These are phyloP conservation scores for Sparassis latifolia DNA, from an alignment of 1,284 basidiomycete genomes.

Conservation along the genomic window DNA sequence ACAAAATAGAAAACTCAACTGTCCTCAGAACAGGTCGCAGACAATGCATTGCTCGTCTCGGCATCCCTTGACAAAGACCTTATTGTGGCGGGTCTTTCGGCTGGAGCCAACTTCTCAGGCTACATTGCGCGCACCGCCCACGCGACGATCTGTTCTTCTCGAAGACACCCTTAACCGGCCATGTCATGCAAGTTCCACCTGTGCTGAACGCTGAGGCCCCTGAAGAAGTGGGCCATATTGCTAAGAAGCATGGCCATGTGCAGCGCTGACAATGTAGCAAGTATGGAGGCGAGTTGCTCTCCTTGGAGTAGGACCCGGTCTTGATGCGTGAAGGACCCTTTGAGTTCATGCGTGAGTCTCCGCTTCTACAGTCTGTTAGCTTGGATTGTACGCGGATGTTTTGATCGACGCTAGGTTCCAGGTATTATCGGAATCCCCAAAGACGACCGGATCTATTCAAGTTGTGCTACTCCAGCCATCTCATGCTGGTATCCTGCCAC, in stretches of 20 bases:
- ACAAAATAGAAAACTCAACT: too few species aligned
- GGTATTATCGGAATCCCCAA: too few species aligned
- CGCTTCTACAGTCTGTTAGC: too few species aligned
- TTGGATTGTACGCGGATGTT: too few species aligned
- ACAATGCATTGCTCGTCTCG: slow-evolving; percentile 5
- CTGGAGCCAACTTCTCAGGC: slow-evolving; percentile 16
- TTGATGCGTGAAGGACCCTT: too few species aligned
- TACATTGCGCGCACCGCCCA: slow-evolving; percentile 7
- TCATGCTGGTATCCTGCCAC: slow-evolving; percentile 12
- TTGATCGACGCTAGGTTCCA: too few species aligned
- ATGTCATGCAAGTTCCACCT: slow-evolving; percentile 9
- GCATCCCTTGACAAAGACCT: slow-evolving; percentile 13
- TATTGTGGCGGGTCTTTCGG: slow-evolving; percentile 15
- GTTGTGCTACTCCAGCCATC: slow-evolving; percentile 8
- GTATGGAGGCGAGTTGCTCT: slow-evolving; percentile 16
- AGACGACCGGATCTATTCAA: too few species aligned
- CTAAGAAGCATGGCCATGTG: neutral
- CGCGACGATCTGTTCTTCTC: slow-evolving; percentile 16
- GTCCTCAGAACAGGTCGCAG: slow-evolving; percentile 6
- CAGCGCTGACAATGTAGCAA: slow-evolving; percentile 2
- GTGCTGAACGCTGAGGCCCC: slow-evolving; percentile 5
- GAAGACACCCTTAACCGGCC: slow-evolving; percentile 11
- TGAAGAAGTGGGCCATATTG: slow-evolving; percentile 1
- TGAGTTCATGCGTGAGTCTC: too few species aligned
- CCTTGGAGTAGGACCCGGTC: slow-evolving; percentile 5